A percentile compares a stretch with the other conserved stretches of the same genome.
Evolutionary conservation across 2,329 filamentous ascomycete genomes (phyloP).

Genomic region (Aspergillus calidoustus): DNA sequence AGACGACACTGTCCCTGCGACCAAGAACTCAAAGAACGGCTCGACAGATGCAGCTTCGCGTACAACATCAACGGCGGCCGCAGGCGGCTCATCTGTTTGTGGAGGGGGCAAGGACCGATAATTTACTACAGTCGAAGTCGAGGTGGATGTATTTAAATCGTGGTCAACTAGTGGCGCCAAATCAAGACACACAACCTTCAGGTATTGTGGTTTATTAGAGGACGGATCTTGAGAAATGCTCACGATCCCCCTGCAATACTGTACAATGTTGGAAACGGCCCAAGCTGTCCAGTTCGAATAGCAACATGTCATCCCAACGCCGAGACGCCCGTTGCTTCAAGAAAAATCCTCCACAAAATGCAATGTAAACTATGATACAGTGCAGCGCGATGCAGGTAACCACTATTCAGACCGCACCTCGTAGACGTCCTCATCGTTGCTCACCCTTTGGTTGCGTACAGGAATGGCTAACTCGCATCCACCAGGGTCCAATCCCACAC

Average conservation of each 20-base stretch:
- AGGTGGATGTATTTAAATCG: background rate
- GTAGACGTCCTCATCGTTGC: constrained; percentile 56
- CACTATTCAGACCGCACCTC: constrained; percentile 22
- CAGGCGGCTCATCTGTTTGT: constrained; percentile 22
- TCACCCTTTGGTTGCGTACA: constrained; percentile 54
- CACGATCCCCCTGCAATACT: background rate
- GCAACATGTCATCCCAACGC: background rate
- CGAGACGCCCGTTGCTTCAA: background rate
- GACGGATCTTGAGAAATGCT: background rate
- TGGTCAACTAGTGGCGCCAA: background rate
- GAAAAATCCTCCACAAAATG: background rate
- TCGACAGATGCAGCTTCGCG: constrained; percentile 13
- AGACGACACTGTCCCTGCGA: constrained; percentile 11
- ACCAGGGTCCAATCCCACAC: constrained; percentile 58
- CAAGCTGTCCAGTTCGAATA: background rate
- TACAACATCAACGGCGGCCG: constrained; percentile 16
- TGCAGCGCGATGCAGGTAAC: background rate
- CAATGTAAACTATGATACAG: background rate
- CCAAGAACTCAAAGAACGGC: constrained; percentile 21
- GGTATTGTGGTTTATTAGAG: background rate
- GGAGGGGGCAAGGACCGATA: constrained; percentile 25
- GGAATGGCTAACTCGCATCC: constrained; percentile 59
- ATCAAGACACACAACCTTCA: background rate
- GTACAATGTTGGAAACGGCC: background rate
- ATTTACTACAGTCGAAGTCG: background rate